A percentile compares a stretch with the other conserved stretches of the same genome.
Conservation (phyloP, 768 basidiomycete genomes). For the Podaxis carcinomalis region DNA sequence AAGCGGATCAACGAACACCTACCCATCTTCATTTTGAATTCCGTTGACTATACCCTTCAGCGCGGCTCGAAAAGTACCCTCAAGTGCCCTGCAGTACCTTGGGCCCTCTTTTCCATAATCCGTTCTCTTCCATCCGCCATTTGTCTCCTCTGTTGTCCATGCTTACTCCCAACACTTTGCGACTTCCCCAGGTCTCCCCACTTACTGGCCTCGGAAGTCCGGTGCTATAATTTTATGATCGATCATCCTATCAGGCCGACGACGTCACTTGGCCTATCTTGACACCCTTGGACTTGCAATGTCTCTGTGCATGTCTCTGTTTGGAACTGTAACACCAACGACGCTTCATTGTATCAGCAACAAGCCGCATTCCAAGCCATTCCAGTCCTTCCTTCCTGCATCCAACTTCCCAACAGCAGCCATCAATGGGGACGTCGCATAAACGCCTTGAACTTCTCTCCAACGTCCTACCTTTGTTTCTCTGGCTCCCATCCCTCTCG, state of each 20-base stretch:
- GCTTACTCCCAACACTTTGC: too few species aligned
- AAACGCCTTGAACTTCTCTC: background rate
- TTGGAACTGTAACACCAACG: background rate
- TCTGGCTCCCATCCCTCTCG: background rate
- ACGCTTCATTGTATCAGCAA: too few species aligned
- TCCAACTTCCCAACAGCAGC: background rate
- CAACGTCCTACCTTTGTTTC: background rate
- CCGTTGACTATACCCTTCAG: too few species aligned
- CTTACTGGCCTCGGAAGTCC: too few species aligned
- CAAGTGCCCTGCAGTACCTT: too few species aligned
- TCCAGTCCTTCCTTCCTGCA: background rate
- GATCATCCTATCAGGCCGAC: background rate
- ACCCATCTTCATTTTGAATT: too few species aligned
- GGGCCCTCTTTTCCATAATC: too few species aligned
- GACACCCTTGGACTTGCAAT: background rate
- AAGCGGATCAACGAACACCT: background rate
- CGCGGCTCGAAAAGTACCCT: too few species aligned
- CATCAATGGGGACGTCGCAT: background rate
- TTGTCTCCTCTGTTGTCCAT: too few species aligned
- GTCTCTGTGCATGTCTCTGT: background rate
- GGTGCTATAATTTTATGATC: too few species aligned
- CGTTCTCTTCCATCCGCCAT: too few species aligned
- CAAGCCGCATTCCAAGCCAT: background rate
- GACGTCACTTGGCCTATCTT: background rate
- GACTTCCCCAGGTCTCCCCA: too few species aligned